Base-by-base conservation (phyloP, 2,329 filamentous ascomycete species). In the Xylaria sp. region DNA sequence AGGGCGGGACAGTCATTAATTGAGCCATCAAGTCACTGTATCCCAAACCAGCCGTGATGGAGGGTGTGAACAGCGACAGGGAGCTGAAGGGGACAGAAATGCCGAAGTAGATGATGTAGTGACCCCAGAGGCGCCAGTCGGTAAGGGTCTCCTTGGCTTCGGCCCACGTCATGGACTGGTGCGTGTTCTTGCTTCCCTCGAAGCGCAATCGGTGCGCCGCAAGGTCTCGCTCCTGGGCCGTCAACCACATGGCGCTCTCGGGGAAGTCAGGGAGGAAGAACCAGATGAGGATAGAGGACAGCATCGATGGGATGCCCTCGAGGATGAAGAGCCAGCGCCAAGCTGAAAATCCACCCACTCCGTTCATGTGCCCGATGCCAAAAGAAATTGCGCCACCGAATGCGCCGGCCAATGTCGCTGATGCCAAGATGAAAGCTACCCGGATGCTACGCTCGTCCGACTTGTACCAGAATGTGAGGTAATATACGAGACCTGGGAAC, bases 351-450 rank as follows among this genome's bases (percentile, higher is more conserved):
- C 87, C 87, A 0, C 75, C 73, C 1, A 82, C 72, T 5, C 82
- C 80, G 65, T 90, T 85, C 83, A 92, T 88, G 67, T 87, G 85
- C 0, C 86, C 86, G 61, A 91, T 87, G 0, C 79, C 87, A 62
- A 87, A 91, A 0, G 89, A 89, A 7, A 92, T 81, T 1, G 90
- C 79, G 2, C 89, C 89, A 7, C 88, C 88, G 64, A 85, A 90
- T 13, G 88, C 88, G 4, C 89, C 88, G 0, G 87, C 86, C 0
- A 91, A 77, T 0, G 88, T 88, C 1, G 87, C 85, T 7, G 80
- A 83, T 9, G 86, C 83, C 62, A 91, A 85, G 1, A 91, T 82
- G 59, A 89, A 85, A 1, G 86, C 87, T 2, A 91, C 84, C 3
- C 88, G 81, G 16, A 90, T 74, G 18, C 86, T 87, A 4, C 89